Percentiles rank a stretch among this genome's conserved stretches.
Evolutionary conservation across 805 yeast species (phyloP).

Genomic region (Pichia eremophila): DNA sequence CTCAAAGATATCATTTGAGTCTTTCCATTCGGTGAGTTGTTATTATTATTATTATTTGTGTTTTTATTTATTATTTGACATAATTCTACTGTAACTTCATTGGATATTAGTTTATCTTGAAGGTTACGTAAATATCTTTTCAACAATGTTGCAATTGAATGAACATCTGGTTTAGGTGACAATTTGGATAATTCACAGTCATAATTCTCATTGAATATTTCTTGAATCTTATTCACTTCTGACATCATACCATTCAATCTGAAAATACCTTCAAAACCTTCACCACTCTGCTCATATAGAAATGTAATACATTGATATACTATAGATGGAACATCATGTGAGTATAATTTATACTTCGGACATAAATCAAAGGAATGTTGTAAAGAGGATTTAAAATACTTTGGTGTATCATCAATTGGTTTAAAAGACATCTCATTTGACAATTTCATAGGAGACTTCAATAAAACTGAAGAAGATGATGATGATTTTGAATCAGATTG

Average conservation of each 20-base stretch:
- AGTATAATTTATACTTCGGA: conserved; percentile 32
- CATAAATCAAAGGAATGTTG: conserved; percentile 44
- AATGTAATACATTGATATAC: conserved; percentile 67
- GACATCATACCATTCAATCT: conserved; percentile 84
- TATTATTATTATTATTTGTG: not conserved
- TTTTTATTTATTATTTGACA: conserved; percentile 26
- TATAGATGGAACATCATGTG: conserved; percentile 57
- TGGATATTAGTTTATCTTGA: conserved; percentile 60
- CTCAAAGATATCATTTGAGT: not conserved
- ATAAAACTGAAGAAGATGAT: not conserved
- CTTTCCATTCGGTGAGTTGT: conserved; percentile 16
- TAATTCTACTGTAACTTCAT: conserved; percentile 26
- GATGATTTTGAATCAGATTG: not conserved
- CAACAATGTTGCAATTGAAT: conserved; percentile 78
- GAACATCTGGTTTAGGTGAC: conserved; percentile 53
- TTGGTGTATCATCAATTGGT: conserved; percentile 11
- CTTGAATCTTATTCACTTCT: conserved; percentile 59
- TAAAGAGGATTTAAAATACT: conserved; percentile 58
- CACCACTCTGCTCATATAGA: conserved; percentile 55
- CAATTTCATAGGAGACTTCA: conserved; percentile 5
- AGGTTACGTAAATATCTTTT: conserved; percentile 75
- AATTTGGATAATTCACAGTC: conserved; percentile 58
- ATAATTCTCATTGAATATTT: conserved; percentile 51
- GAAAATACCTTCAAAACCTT: conserved; percentile 86
- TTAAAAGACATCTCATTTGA: conserved; percentile 3